Conservation (phyloP, 345 rosid species). For the Euclidium syriacum region DNA sequence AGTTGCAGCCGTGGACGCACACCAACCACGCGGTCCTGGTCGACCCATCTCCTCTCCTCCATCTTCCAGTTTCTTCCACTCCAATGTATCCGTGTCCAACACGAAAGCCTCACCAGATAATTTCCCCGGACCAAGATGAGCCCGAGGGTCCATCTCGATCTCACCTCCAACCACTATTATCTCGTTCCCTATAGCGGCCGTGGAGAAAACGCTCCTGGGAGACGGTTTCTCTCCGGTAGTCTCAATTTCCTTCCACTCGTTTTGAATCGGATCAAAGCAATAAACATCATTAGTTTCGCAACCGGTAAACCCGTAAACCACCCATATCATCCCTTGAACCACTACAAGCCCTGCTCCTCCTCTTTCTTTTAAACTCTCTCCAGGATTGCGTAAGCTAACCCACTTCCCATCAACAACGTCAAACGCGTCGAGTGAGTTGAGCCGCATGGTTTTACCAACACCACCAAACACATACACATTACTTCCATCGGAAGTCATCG, state of each 20-base stretch:
- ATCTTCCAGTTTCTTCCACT: constrained; percentile 20
- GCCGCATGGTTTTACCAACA: neutral
- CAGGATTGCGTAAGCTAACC: neutral
- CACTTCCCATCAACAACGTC: neutral
- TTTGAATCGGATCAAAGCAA: neutral
- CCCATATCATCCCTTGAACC: constrained; percentile 15
- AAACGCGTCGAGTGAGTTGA: constrained; percentile 2
- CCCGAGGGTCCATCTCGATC: neutral
- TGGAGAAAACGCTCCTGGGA: constrained; percentile 10
- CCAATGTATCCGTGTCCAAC: constrained; percentile 6
- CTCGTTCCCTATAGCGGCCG: neutral
- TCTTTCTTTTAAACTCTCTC: constrained; percentile 7
- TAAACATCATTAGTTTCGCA: constrained; percentile 10
- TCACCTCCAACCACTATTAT: constrained; percentile 14
- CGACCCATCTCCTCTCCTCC: no score
- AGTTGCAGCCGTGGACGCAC: neutral
- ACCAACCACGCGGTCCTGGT: constrained; percentile 20
- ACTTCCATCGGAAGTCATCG: constrained; percentile 13
- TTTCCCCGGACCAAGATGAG: constrained; percentile 18
- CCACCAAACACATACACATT: constrained; percentile 17
- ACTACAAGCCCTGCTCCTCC: constrained; percentile 2
- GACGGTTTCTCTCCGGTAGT: constrained; percentile 11
- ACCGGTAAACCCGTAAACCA: constrained; percentile 8
- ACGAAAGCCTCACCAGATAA: neutral
- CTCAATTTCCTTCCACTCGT: constrained; percentile 5